Conservation (phyloP, 148 eudicot genomes). For the Rhododendron mucronatum region DNA sequence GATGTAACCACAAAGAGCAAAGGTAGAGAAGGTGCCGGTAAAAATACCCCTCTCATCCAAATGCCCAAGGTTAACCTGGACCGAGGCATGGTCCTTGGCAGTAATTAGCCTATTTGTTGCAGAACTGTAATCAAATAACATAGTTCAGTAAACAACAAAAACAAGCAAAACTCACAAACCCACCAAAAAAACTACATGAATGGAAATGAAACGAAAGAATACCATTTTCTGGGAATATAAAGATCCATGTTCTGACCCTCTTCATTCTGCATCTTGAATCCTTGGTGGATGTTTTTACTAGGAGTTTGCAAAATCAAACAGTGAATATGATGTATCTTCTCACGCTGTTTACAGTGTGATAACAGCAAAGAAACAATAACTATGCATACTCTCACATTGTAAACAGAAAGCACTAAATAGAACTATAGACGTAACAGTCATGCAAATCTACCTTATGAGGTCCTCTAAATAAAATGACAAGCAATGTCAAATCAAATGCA, state of each 20-base stretch:
- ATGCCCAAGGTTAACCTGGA: conserved; percentile 74
- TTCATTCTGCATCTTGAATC: conserved; percentile 68
- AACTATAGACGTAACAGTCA: background rate
- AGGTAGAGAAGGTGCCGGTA: conserved; percentile 59
- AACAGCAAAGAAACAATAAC: background rate
- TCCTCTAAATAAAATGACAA: background rate
- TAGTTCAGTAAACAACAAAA: background rate
- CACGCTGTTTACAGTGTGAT: background rate
- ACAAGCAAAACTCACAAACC: background rate
- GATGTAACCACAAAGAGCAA: conserved; percentile 77
- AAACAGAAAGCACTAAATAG: background rate
- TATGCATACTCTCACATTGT: background rate
- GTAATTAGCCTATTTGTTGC: conserved; percentile 82
- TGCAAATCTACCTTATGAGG: background rate
- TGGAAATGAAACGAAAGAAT: background rate
- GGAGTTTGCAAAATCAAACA: background rate
- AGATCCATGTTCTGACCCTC: conserved; percentile 66
- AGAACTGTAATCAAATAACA: conserved; percentile 38
- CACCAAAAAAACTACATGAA: background rate
- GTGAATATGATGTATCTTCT: background rate
- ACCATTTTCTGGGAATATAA: conserved; percentile 82
- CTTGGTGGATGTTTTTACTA: background rate
- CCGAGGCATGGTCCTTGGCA: conserved; percentile 86
- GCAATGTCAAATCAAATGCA: background rate
- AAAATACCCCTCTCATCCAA: conserved; percentile 71